phyloP scores from a whole-genome alignment of 805 yeast genomes.

The Sugiyamaella floridensis region DNA sequence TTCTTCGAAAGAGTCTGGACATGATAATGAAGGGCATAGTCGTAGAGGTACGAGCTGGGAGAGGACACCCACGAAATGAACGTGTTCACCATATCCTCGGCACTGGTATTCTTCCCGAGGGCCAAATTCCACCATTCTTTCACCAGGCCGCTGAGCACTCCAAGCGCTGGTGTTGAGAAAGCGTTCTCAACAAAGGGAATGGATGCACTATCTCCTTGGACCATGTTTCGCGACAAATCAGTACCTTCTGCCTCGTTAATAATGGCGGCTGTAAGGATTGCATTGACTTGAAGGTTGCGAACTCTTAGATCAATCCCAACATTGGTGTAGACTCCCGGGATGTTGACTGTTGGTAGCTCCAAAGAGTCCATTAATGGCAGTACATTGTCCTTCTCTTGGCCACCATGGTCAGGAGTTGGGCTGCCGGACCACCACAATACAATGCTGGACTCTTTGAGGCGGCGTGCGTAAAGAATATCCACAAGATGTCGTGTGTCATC shows the following conservation, averaged over 20 bases:
- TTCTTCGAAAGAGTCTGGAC: conserved; percentile 81
- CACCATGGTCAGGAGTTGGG: conserved; percentile 80
- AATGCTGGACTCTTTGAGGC: conserved; percentile 53
- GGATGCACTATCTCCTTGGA: conserved; percentile 27
- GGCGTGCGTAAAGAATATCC: conserved; percentile 81
- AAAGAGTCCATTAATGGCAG: conserved; percentile 44
- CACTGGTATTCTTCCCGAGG: conserved; percentile 53
- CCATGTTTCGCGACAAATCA: conserved; percentile 50
- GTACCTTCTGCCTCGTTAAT: conserved; percentile 86
- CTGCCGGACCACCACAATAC: conserved; percentile 91
- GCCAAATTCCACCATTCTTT: conserved; percentile 95
- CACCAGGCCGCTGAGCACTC: conserved; percentile 63
- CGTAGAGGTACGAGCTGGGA: conserved; percentile 65
- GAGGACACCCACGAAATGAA: conserved; percentile 84
- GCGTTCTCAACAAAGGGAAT: conserved; percentile 67
- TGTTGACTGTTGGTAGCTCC: conserved; percentile 64
- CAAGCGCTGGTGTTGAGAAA: conserved; percentile 68
- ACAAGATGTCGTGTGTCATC: conserved; percentile 72
- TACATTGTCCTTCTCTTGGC: conserved; percentile 60
- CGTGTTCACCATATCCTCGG: conserved; percentile 75
- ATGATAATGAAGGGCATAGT: conserved; percentile 74
- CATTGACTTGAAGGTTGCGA: conserved; percentile 75
- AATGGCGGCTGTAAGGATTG: conserved; percentile 75
- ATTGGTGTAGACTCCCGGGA: conserved; percentile 71
- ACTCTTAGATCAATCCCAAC: conserved; percentile 74